Conservation (phyloP, 2,329 filamentous ascomycete genomes). For the Nakataea oryzae region DNA sequence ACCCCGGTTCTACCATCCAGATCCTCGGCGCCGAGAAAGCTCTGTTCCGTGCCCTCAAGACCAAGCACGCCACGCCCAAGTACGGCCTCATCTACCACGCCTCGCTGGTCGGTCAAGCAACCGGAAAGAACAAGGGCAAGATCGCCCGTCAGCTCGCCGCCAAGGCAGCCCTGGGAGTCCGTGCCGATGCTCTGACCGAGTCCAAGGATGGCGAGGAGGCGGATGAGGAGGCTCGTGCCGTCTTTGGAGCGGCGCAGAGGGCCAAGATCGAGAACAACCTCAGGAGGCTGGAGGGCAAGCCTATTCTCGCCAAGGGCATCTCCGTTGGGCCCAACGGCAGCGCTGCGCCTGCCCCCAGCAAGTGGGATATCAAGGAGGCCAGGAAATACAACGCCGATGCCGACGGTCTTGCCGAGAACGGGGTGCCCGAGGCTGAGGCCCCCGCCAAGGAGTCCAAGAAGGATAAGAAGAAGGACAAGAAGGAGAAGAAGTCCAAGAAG, state of each 20-base stretch:
- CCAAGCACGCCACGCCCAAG: conserved; percentile 97
- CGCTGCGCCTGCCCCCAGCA: conserved; percentile 48
- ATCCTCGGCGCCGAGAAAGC: conserved; percentile 98
- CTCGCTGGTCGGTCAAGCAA: conserved; percentile 90
- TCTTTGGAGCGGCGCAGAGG: conserved; percentile 63
- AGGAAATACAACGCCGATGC: conserved; percentile 92
- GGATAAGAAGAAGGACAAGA: conserved; percentile 22
- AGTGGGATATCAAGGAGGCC: conserved; percentile 87
- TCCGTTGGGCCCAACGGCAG: conserved; percentile 67
- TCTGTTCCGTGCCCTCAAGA: conserved; percentile 95
- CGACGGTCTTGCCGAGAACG: conserved; percentile 68
- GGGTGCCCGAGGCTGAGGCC: conserved; percentile 42
- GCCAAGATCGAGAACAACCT: conserved; percentile 68
- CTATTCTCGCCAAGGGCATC: conserved; percentile 65
- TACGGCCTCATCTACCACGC: conserved; percentile 93
- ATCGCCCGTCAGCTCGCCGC: conserved; percentile 93
- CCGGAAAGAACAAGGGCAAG: conserved; percentile 98
- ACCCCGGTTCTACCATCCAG: conserved; percentile 90
- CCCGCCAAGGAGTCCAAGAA: conserved; percentile 12
- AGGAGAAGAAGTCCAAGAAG: conserved; percentile 24
- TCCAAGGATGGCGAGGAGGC: conserved; percentile 61
- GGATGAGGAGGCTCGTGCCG: conserved; percentile 82
- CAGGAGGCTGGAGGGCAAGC: conserved; percentile 79
- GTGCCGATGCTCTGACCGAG: conserved; percentile 80
- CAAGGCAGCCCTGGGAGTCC: conserved; percentile 85